Evolutionary conservation across 2,329 filamentous ascomycete genomes (phyloP), one percentile per base, ranked within the genome.

Genomic region (Talaromyces marneffei): DNA sequence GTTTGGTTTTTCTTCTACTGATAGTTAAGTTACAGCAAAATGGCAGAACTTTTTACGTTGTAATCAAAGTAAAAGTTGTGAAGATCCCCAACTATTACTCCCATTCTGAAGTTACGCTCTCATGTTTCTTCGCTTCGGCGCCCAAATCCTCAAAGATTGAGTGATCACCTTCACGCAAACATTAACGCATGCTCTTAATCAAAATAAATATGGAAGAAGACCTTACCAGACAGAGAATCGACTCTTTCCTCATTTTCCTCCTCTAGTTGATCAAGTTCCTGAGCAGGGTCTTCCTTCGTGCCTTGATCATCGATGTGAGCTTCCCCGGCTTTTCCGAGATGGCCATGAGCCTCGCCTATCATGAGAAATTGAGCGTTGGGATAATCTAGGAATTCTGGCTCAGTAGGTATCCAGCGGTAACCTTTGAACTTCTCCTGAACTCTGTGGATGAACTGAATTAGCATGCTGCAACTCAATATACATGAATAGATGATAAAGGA

Each of bases 311-410:
- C 65, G 8, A 65, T 46, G 48, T 75, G 70, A n/a, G 73, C 69
- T 33, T 66, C 69, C 10, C 70, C 72, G 25, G 70, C 72, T 64
- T 73, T 75, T 5, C 72, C 74, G 44, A 76, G 67, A 3, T 67
- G 64, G 27, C 71, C 69, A 23, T 72, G 67, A 1, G 71, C 69
- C 2, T 83, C 83, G 6, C 92, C 91, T 48, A 96, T 87, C 61
- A 96, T 80, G 9, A 96, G 76, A 59, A 96, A 82, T 70, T 96
- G 90, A 0, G 88, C 84, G 65, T 90, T 89, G 35, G 81, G 81
- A 69, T 90, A 91, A 67, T 93, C 83, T 2, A 96, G 79, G 66
- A 92, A 86, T 62, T 88, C 84, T 0, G 91, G 89, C 65, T 87
- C 80, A 0, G 90, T 80, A 0, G 90, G 85, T 60, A 86, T 81